These are phyloP conservation scores for Populus trichocarpa DNA, from an alignment of 441 rosid genomes.

Conservation along the genomic window DNA sequence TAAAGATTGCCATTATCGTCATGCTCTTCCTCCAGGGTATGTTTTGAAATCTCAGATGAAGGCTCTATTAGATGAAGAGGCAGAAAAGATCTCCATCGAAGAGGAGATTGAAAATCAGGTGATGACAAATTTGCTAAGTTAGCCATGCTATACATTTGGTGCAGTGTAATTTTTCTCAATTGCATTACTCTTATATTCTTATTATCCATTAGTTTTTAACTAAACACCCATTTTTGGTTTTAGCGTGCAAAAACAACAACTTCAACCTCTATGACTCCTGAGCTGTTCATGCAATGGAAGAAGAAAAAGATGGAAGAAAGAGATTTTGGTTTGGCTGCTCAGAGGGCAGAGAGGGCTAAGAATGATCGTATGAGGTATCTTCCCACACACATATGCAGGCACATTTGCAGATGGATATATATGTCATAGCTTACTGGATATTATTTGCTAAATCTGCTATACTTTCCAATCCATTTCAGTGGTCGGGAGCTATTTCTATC, in stretches of 20 bases:
- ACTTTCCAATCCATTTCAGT: slow-evolving; percentile 41
- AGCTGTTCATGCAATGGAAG: slow-evolving; percentile 89
- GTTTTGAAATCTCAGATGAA: slow-evolving; percentile 93
- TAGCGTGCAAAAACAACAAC: slow-evolving; percentile 72
- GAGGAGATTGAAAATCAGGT: slow-evolving; percentile 96
- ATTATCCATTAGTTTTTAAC: background rate
- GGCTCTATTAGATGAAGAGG: slow-evolving; percentile 86
- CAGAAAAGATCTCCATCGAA: slow-evolving; percentile 67
- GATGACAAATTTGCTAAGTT: slow-evolving; percentile 2
- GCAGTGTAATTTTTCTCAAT: background rate
- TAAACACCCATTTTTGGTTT: slow-evolving; percentile 15
- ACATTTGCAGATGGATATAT: background rate
- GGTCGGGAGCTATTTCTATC: slow-evolving; percentile 93
- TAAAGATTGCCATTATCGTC: slow-evolving; percentile 87
- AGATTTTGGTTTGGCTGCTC: slow-evolving; percentile 83
- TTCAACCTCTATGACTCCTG: slow-evolving; percentile 85
- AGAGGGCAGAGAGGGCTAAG: slow-evolving; percentile 91
- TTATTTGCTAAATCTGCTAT: background rate
- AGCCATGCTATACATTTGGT: background rate
- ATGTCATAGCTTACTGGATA: slow-evolving; percentile 11
- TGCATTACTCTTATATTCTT: background rate
- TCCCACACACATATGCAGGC: background rate
- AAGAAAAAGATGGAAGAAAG: slow-evolving; percentile 76
- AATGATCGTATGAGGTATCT: slow-evolving; percentile 93
- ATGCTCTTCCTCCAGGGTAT: slow-evolving; percentile 97